Percentiles rank a stretch among this genome's conserved stretches.
Conservation (phyloP, 176 grass and related monocot species). For the Oryza glaberrima region DNA sequence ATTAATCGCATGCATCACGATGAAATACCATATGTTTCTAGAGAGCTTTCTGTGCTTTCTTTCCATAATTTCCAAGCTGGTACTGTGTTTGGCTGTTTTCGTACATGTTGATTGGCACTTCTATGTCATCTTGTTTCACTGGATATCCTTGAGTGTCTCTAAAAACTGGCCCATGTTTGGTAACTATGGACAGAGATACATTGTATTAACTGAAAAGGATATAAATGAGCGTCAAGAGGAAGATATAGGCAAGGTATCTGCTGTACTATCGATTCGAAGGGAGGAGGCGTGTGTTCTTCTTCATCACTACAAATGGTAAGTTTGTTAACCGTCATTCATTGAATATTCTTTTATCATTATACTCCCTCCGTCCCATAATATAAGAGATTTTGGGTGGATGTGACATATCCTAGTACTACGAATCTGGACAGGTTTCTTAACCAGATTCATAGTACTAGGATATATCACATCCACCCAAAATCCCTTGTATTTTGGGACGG, state of each 20-base stretch:
- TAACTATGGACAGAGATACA: conserved; percentile 59
- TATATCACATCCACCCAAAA: too few species aligned
- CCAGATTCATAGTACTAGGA: too few species aligned
- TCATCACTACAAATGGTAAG: conserved; percentile 81
- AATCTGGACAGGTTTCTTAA: too few species aligned
- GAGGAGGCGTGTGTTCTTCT: conserved; percentile 76
- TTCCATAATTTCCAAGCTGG: background rate
- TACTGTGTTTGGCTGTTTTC: conserved; percentile 11
- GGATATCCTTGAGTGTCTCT: background rate
- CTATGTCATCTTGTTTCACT: conserved; percentile 1
- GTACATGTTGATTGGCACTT: background rate
- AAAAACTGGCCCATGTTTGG: conserved; percentile 16
- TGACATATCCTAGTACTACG: too few species aligned
- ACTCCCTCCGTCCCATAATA: too few species aligned
- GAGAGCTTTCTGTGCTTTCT: conserved; percentile 1
- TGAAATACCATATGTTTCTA: background rate
- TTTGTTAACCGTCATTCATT: conserved; percentile 10
- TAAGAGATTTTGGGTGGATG: too few species aligned
- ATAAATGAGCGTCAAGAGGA: conserved; percentile 65
- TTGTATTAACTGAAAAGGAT: conserved; percentile 64
- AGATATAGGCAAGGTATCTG: conserved; percentile 62
- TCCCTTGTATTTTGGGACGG: too few species aligned
- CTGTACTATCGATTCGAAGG: conserved; percentile 60
- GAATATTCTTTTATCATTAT: conserved; percentile 4
- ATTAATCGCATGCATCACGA: background rate